Evolutionary conservation across 192 early-diverging fungal genomes (phyloP).

Genomic region (Coemansia interrupta): DNA sequence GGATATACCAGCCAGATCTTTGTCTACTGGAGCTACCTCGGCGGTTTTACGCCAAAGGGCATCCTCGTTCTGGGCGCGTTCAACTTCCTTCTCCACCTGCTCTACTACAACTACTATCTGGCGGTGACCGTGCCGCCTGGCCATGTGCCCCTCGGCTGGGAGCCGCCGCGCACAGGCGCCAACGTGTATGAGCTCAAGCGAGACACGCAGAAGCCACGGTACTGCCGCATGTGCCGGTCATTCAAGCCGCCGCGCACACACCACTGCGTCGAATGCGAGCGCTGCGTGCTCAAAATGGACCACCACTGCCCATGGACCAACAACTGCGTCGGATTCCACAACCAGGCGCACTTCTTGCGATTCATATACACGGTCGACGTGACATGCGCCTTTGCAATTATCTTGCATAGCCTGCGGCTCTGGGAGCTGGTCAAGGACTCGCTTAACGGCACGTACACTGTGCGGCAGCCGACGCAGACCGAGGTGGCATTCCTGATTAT

Average conservation of each 20-base stretch:
- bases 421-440: constrained; percentile 51
- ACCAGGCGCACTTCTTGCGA: constrained; percentile 72
- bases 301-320: constrained; percentile 91
- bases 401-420: constrained; percentile 75
- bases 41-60: constrained; percentile 37
- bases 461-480: constrained; percentile 58
- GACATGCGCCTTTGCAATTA: constrained; percentile 76
- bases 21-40: constrained; percentile 59
- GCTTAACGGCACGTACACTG: constrained; percentile 53
- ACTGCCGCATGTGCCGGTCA: constrained; percentile 60
- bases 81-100: constrained; percentile 70
- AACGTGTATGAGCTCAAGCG: constrained; percentile 66
- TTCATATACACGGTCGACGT: constrained; percentile 57
- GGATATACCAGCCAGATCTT: constrained; percentile 61
- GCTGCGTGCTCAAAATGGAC: constrained; percentile 82
- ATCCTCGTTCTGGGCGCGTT: constrained; percentile 64
- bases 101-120: constrained; percentile 87
- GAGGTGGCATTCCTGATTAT: constrained; percentile 73
- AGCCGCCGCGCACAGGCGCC: constrained; percentile 39
- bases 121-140: constrained; percentile 78
- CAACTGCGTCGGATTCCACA: constrained; percentile 73
- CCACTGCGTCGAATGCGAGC: constrained; percentile 71
- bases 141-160: constrained; percentile 59
- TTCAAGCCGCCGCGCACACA: constrained; percentile 79
- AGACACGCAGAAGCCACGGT: constrained; percentile 64